Percentiles rank a stretch among this genome's conserved stretches.
Conservation (phyloP, 2,329 filamentous ascomycete genomes). For the Penicillium sp. region DNA sequence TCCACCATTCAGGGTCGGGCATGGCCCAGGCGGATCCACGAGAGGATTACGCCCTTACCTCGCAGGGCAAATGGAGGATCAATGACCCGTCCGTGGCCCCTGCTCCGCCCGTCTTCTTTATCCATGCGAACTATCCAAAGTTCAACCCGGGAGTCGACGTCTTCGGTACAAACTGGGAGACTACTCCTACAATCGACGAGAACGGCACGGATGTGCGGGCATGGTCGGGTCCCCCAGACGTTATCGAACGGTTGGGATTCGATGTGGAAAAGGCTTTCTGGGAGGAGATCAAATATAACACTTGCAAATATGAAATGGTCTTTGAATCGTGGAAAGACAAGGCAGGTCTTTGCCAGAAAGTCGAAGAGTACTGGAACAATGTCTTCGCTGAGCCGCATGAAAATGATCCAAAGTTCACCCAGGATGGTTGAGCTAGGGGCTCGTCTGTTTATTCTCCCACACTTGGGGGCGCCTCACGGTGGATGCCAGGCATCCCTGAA, state of each 20-base stretch:
- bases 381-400: slow-evolving; percentile 34
- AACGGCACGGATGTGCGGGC: slow-evolving; percentile 36
- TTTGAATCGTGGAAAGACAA: slow-evolving; percentile 37
- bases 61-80: slow-evolving; percentile 32
- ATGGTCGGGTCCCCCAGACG: slow-evolving; percentile 35
- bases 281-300: slow-evolving; percentile 41
- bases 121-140: slow-evolving; percentile 43
- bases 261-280: slow-evolving; percentile 40
- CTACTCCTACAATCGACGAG: slow-evolving; percentile 33
- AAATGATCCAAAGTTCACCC: slow-evolving; percentile 31
- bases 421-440: slow-evolving; percentile 14
- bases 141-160: slow-evolving; percentile 40
- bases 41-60: slow-evolving; percentile 34
- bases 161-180: slow-evolving; percentile 38
- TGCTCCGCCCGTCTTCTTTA: slow-evolving; percentile 36
- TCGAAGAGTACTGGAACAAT: slow-evolving; percentile 34
- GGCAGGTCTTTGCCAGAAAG: slow-evolving; percentile 27
- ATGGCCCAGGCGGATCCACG: slow-evolving; percentile 39
- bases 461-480: too few relatives aligned
- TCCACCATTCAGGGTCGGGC: slow-evolving; percentile 32
- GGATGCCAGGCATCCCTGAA: background rate
- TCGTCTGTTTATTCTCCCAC: background rate
- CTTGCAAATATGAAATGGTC: slow-evolving; percentile 34
- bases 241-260: slow-evolving; percentile 35
- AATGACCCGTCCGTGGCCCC: slow-evolving; percentile 30